Evolutionary conservation across 2,329 filamentous ascomycete species (phyloP).

Genomic region (Akanthomyces muscarius): DNA sequence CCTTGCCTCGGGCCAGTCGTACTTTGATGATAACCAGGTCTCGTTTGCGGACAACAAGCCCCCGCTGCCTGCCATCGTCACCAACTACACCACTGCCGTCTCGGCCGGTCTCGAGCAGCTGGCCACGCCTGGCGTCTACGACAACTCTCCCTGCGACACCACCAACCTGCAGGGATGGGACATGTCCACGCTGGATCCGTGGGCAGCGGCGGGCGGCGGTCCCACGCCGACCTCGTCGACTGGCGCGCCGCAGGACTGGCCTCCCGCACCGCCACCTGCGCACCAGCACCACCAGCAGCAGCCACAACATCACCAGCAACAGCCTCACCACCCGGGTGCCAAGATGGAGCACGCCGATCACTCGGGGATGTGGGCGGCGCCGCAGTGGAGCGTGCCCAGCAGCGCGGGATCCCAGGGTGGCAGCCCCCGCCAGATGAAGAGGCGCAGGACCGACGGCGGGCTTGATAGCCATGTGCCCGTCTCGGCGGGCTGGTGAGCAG

Average conservation of each 20-base stretch:
- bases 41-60: slow-evolving; percentile 34
- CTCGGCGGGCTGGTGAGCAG: slow-evolving; percentile 23
- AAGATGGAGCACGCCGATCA: slow-evolving; percentile 33
- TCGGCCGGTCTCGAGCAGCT: slow-evolving; percentile 31
- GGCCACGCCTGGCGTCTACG: slow-evolving; percentile 32
- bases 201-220: slow-evolving; percentile 27
- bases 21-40: slow-evolving; percentile 30
- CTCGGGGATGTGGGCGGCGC: slow-evolving; percentile 31
- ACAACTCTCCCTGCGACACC: slow-evolving; percentile 30
- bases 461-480: slow-evolving; percentile 32
- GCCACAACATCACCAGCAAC: slow-evolving; percentile 7
- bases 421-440: slow-evolving; percentile 36
- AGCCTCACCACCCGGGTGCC: neutral
- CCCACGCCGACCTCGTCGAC: slow-evolving; percentile 21
- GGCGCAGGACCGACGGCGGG: slow-evolving; percentile 30
- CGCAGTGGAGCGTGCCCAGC: slow-evolving; percentile 21
- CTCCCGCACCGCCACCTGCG: slow-evolving; percentile 2
- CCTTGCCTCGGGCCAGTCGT: slow-evolving; percentile 28
- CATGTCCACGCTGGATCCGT: slow-evolving; percentile 34
- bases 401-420: slow-evolving; percentile 21
- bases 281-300: slow-evolving; percentile 9
- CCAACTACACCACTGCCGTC: slow-evolving; percentile 30
- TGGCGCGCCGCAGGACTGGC: slow-evolving; percentile 31
- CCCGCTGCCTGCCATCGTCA: slow-evolving; percentile 26
- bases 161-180: slow-evolving; percentile 36